A percentile compares a stretch with the other conserved stretches of the same genome.
Evolutionary conservation across 192 early-diverging fungal genomes (phyloP).

Genomic region (Dimargaris cristalligena): DNA sequence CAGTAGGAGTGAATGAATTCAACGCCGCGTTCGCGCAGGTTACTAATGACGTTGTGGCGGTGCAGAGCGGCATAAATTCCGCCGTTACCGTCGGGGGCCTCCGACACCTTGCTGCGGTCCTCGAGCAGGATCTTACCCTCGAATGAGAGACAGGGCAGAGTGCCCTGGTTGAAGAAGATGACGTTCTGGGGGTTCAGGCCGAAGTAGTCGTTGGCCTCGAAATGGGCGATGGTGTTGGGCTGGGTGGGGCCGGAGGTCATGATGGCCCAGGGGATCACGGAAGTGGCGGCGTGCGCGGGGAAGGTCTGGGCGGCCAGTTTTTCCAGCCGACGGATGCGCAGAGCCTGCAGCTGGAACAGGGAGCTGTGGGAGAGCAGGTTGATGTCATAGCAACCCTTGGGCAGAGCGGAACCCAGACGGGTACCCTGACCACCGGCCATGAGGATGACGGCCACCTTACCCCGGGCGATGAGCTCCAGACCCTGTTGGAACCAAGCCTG

Average conservation of each 20-base stretch:
- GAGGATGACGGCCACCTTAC: conserved; percentile 87
- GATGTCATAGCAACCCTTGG: conserved; percentile 95
- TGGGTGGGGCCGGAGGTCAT: conserved; percentile 96
- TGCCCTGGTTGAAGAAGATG: conserved; percentile 91
- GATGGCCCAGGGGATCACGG: conserved; percentile 89
- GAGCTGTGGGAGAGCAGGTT: conserved; percentile 69
- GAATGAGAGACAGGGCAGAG: conserved; percentile 75
- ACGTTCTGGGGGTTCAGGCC: conserved; percentile 73
- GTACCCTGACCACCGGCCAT: conserved; percentile 85
- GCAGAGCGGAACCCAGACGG: conserved; percentile 59
- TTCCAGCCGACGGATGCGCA: conserved; percentile 79
- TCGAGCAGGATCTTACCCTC: conserved; percentile 94
- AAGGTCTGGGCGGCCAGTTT: conserved; percentile 32
- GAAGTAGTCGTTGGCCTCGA: conserved; percentile 72
- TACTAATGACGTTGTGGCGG: conserved; percentile 59
- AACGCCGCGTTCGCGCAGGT: conserved; percentile 67
- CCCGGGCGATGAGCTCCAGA: conserved; percentile 57
- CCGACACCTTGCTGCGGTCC: conserved; percentile 51
- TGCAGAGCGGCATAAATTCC: conserved; percentile 91
- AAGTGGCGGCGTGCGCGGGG: conserved; percentile 24
- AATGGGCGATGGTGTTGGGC: conserved; percentile 56
- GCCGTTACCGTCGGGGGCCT: conserved; percentile 80
- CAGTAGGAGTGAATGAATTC: conserved; percentile 88
- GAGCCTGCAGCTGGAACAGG: conserved; percentile 88
- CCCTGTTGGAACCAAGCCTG: conserved; percentile 63